These are phyloP conservation scores for Solanum boliviense DNA, from an alignment of 257 asterid genomes.

Conservation along the genomic window DNA sequence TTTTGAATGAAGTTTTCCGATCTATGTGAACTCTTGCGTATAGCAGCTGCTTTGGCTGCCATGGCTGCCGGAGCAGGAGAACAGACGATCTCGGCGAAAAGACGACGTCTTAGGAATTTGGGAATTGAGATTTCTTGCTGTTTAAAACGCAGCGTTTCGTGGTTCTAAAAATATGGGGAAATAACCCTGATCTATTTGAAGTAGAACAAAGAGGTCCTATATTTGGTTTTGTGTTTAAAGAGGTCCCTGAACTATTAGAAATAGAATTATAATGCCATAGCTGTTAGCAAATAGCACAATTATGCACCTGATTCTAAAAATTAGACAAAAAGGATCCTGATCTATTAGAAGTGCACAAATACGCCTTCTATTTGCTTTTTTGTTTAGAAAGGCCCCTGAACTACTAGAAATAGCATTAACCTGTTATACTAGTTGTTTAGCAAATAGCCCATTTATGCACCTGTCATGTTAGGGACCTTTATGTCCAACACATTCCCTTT, in stretches of 20 bases:
- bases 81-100: not conserved
- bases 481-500: not conserved
- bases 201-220: not conserved
- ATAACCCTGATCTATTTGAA: not conserved
- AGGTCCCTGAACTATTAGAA: not conserved
- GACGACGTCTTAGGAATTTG: not conserved
- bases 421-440: not conserved
- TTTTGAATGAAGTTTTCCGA: slow-evolving; percentile 6
- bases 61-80: slow-evolving; percentile 30
- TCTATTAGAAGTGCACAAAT: not conserved
- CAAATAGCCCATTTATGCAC: not conserved
- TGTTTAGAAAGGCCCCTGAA: not conserved
- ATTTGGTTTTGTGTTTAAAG: not conserved
- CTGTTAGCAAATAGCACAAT: not conserved
- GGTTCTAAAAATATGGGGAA: not conserved
- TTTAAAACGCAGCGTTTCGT: not conserved
- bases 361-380: not conserved
- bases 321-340: not conserved
- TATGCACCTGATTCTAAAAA: not conserved
- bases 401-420: not conserved
- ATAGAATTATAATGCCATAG: not conserved
- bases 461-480: not conserved
- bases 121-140: not conserved
- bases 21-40: slow-evolving; percentile 5
- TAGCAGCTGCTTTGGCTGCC: slow-evolving; percentile 29